Base-by-base conservation (phyloP, 2,329 filamentous ascomycete species). In the Monosporascus sp. region DNA sequence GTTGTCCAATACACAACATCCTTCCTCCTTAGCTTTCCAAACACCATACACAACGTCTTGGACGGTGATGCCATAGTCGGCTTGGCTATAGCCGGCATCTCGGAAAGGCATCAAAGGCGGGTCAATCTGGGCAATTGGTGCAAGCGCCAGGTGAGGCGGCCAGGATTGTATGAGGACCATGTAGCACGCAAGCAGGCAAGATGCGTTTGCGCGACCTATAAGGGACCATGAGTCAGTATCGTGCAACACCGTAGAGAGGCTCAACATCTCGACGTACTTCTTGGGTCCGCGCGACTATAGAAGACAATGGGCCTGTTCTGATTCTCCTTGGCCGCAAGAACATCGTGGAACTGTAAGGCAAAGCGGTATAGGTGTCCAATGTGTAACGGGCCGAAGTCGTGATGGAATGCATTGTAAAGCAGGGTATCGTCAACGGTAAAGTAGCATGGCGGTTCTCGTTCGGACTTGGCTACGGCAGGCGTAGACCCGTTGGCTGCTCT, bases 111-210 rank as follows among this genome's bases (percentile, higher is more conserved):
- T 99, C 77, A 96, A 83, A 24, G 94, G 94, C 45, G 94, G 94
- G 68, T 99, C 94, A 66, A 95, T 88, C 74, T 99, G 94, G 7
- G 94, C 91, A 67, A 99, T 96, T 16, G 94, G 94, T 14, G 93
- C 93, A 43, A 99, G 82, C 36, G 94, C 94, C 64, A 97, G 78
- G 76, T 99, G 94, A 50, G 94, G 94, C 47, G 94, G 90, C 94
- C 94, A 99, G 43, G 90, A 90, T 75, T 99, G 94, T 64, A 99
- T 96, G 60, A 99, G 76, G 44, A 99, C 92, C 92, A 99, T 97
- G 76, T 99, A 99, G 76, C 91, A 96, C 52, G 94, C 93, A 46
- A 99, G 83, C 66, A 99, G 82, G 70, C 92, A 97, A 27, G 94
- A 91, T 48, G 94, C 91, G 73, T 99, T 99, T 61, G 90, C 90